These are phyloP conservation scores for Macrophomina tecta DNA, from an alignment of 2,329 filamentous ascomycete species.

Conservation along the genomic window DNA sequence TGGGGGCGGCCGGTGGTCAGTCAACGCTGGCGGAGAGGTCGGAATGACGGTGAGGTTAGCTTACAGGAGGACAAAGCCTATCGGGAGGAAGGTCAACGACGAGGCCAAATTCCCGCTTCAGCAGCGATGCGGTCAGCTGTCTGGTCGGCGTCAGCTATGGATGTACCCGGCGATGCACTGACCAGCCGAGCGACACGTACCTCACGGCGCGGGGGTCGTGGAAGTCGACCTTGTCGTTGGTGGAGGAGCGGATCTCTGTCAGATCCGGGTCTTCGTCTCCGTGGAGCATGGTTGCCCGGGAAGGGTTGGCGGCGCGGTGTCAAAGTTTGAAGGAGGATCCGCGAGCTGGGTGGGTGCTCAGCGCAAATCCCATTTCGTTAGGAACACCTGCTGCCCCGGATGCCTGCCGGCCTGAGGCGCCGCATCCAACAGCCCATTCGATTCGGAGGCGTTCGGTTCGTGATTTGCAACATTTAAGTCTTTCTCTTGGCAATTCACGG, in stretches of 20 bases:
- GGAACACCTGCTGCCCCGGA: not conserved
- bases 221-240: constrained; percentile 75
- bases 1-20: constrained; percentile 41
- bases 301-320: constrained; percentile 13
- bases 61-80: constrained; percentile 83
- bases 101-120: constrained; percentile 77
- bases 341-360: constrained; percentile 24
- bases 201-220: constrained; percentile 76
- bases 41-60: constrained; percentile 18
- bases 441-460: too few relatives aligned
- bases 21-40: not conserved
- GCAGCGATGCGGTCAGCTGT: constrained; percentile 76
- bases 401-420: not conserved
- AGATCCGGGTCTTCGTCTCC: constrained; percentile 23
- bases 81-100: constrained; percentile 74
- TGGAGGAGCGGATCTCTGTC: constrained; percentile 29
- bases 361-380: constrained; percentile 24
- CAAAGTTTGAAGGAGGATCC: constrained; percentile 27
- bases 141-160: constrained; percentile 41
- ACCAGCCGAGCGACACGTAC: constrained; percentile 53
- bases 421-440: not conserved
- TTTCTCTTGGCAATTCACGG: too few relatives aligned
- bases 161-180: constrained; percentile 14
- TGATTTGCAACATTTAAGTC: too few relatives aligned
- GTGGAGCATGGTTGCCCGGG: constrained; percentile 24